Evolutionary conservation across 306 rosid species (phyloP), one percentile per base, ranked within the genome.

Genomic region (Begonia fuchsioides): DNA sequence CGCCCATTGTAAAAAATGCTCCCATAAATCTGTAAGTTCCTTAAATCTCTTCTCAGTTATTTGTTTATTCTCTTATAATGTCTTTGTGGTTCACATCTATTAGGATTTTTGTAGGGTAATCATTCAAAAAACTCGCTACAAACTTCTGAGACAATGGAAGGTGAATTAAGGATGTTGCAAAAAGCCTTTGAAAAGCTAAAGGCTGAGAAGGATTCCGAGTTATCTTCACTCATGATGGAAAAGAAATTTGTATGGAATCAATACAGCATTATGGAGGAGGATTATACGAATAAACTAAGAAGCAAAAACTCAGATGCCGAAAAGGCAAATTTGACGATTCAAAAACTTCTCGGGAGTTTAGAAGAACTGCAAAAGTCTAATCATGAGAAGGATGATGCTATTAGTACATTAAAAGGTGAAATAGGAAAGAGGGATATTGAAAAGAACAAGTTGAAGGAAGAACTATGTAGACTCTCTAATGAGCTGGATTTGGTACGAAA

Each of bases 401-500:
- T 79, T 58, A 60, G 59, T 41, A 54, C 32, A 50, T 66, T 92
- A 26, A 60, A 62, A 60, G 67, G 72, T 55, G 59, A 74, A 70
- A 59, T 78, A 61, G 60, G 64, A 32, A 53, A 41, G 53, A 68
- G 54, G 86, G 86, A 73, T 53, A 59, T 65, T 17, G 93, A 79
- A 39, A 63, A 74, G 15, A 74, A 54, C 50, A 77, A 63, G 56
- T 71, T 82, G 51, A 92, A 63, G 50, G 73, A 61, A 26, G 85
- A 82, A 65, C 55, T 60, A 58, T 66, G 47, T 1, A 69, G 71
- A 58, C 78, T 77, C 54, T 63, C 76, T 3, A 59, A 5, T 32
- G 87, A 82, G 64, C 55, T 90, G 76, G 83, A 67, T 32, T 64
- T 63, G 11, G 38, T 75, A 43, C 65, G 84, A 49, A 81, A 70